A percentile compares a stretch with the other conserved stretches of the same genome.
These are phyloP conservation scores for Phytophthora sp. DNA, from an alignment of 352 stramenopile genomes.

Conservation along the genomic window DNA sequence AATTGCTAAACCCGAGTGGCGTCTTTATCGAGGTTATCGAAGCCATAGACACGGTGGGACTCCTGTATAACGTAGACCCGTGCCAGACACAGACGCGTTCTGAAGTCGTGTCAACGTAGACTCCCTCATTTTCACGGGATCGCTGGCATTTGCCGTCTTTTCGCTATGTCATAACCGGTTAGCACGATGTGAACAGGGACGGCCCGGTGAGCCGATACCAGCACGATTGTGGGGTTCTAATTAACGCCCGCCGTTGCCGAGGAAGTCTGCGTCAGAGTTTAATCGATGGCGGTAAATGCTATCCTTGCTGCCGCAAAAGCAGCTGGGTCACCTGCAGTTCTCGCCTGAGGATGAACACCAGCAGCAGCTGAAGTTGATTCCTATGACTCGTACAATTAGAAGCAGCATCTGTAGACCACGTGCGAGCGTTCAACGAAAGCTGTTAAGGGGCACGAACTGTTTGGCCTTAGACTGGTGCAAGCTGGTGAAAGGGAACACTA, in stretches of 20 bases:
- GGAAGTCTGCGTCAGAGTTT: slow-evolving; percentile 10
- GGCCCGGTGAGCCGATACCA: slow-evolving; percentile 5
- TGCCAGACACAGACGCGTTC: slow-evolving; percentile 10
- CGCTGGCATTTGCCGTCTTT: not conserved
- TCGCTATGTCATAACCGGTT: too few relatives aligned
- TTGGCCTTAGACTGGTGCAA: slow-evolving; percentile 11
- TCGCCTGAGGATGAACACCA: too few relatives aligned
- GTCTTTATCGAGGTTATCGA: slow-evolving; percentile 14
- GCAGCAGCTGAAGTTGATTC: too few relatives aligned
- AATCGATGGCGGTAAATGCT: slow-evolving; percentile 3
- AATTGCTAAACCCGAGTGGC: slow-evolving; percentile 6
- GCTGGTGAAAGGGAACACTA: slow-evolving; percentile 20
- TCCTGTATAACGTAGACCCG: slow-evolving; percentile 10
- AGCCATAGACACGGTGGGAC: slow-evolving; percentile 19
- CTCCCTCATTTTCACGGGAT: slow-evolving; percentile 15
- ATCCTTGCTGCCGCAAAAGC: slow-evolving; percentile 15
- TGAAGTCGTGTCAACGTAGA: slow-evolving; percentile 6
- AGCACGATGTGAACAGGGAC: too few relatives aligned
- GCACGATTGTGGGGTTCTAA: not conserved
- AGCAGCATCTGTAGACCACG: slow-evolving; percentile 25
- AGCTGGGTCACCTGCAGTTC: slow-evolving; percentile 33
- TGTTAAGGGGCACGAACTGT: slow-evolving; percentile 9
- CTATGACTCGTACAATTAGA: slow-evolving; percentile 16
- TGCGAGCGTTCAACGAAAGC: slow-evolving; percentile 26
- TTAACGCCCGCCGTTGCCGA: slow-evolving; percentile 11